Evolutionary conservation across 1,284 basidiomycete species (phyloP), one percentile per base, ranked within the genome.

Genomic region (Fomitopsis schrenkii): DNA sequence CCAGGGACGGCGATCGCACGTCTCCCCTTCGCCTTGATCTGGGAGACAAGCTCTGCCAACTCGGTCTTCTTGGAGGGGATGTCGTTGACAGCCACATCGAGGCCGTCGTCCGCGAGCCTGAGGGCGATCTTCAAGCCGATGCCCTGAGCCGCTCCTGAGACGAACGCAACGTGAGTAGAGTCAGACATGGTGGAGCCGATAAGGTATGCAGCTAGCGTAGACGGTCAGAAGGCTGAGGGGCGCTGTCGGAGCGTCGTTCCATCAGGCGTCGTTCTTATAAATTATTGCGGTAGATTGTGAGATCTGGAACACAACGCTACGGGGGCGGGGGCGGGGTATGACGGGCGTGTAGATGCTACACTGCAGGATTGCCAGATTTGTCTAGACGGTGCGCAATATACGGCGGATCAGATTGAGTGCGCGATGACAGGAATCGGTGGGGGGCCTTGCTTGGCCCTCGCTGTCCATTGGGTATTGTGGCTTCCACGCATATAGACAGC

Each of bases 71-170:
- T 70, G 8, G 61, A 59, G 0, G 67, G 61, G 9, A 79, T 22
- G 61, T 80, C 79, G 54, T 74, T 72, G 45, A 81, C 38, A 3
- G 71, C 76, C 5, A 81, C 65, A 48, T 76, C 69, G 38, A 77
- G 68, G 2, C 78, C 80, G 59, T 81, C 79, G 3, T 67, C 58
- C 1, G 79, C 77, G 5, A 81, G 72, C 0, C 75, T 71, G 0
- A 77, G 65, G 17, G 75, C 75, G 42, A 79, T 76, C 12, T 75
- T 73, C 5, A 70, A 66, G 0, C 79, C 79, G 41, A 80, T 75
- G 9, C 78, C 79, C 48, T 72, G 70, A 5, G 71, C 68, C 8
- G 71, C 71, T 2, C 76, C 77, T 1, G 77, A 77, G 9, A 78
- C 68, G 53, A 77, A 57, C 1, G 73, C 75, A 26, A 63, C 41